Conservation (phyloP, 2,329 filamentous ascomycete genomes). For the Mycosphaerella sp. region DNA sequence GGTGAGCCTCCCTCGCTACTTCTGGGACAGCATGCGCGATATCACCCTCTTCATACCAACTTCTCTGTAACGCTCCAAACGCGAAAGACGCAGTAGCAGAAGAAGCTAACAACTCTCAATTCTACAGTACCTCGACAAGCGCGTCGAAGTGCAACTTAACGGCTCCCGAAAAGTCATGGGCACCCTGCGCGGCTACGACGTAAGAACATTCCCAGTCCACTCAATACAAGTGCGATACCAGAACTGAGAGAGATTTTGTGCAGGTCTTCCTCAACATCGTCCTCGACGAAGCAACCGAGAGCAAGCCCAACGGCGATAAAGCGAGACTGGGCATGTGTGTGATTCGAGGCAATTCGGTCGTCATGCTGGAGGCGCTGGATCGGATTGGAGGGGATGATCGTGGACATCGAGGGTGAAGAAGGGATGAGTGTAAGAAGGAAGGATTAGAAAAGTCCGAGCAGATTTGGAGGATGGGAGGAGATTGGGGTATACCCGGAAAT, state of each 20-base stretch:
- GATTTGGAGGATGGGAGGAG: too few species aligned
- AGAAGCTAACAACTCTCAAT: background rate
- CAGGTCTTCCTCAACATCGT: constrained; percentile 98
- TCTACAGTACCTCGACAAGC: constrained; percentile 92
- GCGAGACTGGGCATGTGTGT: constrained; percentile 67
- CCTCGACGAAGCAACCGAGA: constrained; percentile 91
- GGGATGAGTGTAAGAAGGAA: constrained; percentile 1
- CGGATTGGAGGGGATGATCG: constrained; percentile 34
- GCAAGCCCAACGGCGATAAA: constrained; percentile 88
- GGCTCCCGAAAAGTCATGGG: constrained; percentile 97
- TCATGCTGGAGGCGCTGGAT: constrained; percentile 73
- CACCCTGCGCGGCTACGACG: constrained; percentile 91
- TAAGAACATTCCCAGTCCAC: constrained; percentile 42
- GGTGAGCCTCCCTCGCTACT: constrained; percentile 48
- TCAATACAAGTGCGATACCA: background rate
- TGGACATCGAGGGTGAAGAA: constrained; percentile 10
- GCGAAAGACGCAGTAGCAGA: too few species aligned
- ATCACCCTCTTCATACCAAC: background rate
- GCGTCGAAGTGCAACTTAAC: constrained; percentile 95
- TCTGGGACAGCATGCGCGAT: background rate
- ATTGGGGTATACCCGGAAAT: background rate
- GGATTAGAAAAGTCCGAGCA: background rate
- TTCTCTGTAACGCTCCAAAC: background rate
- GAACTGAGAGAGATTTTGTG: background rate
- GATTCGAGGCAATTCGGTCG: constrained; percentile 95